A percentile compares a stretch with the other conserved stretches of the same genome.
Conservation (phyloP, 768 basidiomycete genomes). For the Pleurotus giganteus region DNA sequence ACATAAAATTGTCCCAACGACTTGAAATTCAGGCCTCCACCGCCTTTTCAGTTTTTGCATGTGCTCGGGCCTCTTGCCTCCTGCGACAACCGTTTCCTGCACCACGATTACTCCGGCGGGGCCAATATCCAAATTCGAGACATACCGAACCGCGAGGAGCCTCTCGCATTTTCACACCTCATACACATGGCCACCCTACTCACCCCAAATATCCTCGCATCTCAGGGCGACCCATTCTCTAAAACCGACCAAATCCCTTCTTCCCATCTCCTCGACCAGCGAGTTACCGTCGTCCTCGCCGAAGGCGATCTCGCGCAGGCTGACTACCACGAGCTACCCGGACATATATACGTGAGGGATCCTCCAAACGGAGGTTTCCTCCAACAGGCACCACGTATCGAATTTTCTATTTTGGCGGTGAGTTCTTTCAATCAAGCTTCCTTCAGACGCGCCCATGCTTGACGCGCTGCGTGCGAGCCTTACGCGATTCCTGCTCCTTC, state of each 20-base stretch:
- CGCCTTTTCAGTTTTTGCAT: not conserved
- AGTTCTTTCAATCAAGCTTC: not conserved
- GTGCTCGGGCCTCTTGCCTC: conserved; percentile 1
- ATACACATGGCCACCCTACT: conserved; percentile 8
- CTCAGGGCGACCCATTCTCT: conserved; percentile 7
- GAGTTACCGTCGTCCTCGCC: not conserved
- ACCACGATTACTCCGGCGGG: conserved; percentile 6
- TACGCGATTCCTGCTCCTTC: not conserved
- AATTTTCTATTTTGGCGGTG: not conserved
- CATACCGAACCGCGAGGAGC: conserved; percentile 5
- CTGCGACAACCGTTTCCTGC: conserved; percentile 5
- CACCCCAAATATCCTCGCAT: conserved; percentile 5
- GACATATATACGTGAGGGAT: conserved; percentile 5
- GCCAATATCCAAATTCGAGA: conserved; percentile 2
- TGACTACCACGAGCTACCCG: not conserved
- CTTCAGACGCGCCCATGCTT: not conserved
- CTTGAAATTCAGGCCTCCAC: conserved; percentile 1
- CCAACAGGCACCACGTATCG: not conserved
- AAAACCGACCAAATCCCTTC: conserved; percentile 3
- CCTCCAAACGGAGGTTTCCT: not conserved
- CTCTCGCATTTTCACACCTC: conserved; percentile 4
- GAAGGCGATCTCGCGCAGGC: not conserved
- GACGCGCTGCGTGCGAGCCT: not conserved
- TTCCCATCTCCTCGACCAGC: not conserved
- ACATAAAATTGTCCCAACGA: not conserved